A percentile compares a stretch with the other conserved stretches of the same genome.
Conservation (phyloP, 768 basidiomycete genomes). For the Leccinum disarticulatum region DNA sequence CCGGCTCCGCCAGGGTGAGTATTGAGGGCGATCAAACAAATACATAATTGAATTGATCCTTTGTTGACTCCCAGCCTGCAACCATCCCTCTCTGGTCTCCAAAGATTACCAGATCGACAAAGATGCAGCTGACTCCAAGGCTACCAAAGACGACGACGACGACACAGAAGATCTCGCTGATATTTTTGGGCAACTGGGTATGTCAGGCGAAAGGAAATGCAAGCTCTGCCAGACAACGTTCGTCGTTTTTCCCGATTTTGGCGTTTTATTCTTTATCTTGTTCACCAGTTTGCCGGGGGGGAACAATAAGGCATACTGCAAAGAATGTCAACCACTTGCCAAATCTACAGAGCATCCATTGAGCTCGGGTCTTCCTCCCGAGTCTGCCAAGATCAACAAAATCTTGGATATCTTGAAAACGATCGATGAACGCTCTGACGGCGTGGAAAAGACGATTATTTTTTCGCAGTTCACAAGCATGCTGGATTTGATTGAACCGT, state of each 20-base stretch:
- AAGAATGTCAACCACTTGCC: slow-evolving; percentile 56
- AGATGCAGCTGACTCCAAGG: slow-evolving; percentile 72
- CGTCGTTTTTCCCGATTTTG: slow-evolving; percentile 26
- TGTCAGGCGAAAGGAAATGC: slow-evolving; percentile 62
- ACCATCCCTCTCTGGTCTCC: slow-evolving; percentile 81
- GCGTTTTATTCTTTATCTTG: slow-evolving; percentile 2
- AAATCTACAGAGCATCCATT: slow-evolving; percentile 38
- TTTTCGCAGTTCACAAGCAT: slow-evolving; percentile 92
- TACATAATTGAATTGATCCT: background rate
- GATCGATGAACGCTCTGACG: slow-evolving; percentile 56
- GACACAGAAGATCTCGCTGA: slow-evolving; percentile 75
- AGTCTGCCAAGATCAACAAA: slow-evolving; percentile 87
- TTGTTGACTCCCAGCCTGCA: slow-evolving; percentile 61
- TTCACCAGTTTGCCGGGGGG: slow-evolving; percentile 16
- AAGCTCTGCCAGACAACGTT: slow-evolving; percentile 74
- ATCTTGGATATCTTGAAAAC: slow-evolving; percentile 68
- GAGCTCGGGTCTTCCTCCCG: slow-evolving; percentile 49
- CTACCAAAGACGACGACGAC: slow-evolving; percentile 49
- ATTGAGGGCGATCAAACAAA: background rate
- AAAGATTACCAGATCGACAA: slow-evolving; percentile 72
- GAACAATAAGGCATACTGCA: slow-evolving; percentile 47
- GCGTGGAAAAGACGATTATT: slow-evolving; percentile 89
- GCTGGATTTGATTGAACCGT: slow-evolving; percentile 85
- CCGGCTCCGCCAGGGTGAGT: slow-evolving; percentile 88
- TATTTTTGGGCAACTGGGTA: slow-evolving; percentile 68